These are phyloP conservation scores for Colletotrichum costaricense DNA, from an alignment of 2,329 filamentous ascomycete species.

Conservation along the genomic window DNA sequence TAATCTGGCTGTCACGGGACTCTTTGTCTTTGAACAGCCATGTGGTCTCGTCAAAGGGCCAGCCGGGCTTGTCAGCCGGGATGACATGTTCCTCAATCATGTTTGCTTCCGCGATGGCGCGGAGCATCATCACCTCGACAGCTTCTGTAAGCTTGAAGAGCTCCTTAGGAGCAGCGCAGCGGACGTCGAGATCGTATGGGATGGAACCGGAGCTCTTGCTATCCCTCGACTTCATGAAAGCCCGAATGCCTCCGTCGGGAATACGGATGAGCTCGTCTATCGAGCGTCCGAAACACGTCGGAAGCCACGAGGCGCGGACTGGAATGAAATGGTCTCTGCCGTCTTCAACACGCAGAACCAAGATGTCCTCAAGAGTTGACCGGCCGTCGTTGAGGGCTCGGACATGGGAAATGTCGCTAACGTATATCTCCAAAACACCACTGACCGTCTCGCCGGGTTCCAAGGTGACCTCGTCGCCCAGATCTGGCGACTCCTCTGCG, in stretches of 20 bases:
- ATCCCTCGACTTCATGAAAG: slow-evolving; percentile 50
- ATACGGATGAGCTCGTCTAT: slow-evolving; percentile 90
- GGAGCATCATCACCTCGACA: slow-evolving; percentile 69
- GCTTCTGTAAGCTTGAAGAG: slow-evolving; percentile 90
- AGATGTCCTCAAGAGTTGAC: slow-evolving; percentile 80
- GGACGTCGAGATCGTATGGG: slow-evolving; percentile 68
- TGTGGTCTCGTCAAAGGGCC: slow-evolving; percentile 66
- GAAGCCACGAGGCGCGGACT: slow-evolving; percentile 80
- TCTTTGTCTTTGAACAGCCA: slow-evolving; percentile 44
- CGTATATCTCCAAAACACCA: slow-evolving; percentile 74
- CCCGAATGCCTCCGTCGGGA: slow-evolving; percentile 82
- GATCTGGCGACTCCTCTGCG: slow-evolving; percentile 39
- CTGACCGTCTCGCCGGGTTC: slow-evolving; percentile 86
- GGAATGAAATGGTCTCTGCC: slow-evolving; percentile 95
- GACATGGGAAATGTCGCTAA: slow-evolving; percentile 73
- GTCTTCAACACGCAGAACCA: slow-evolving; percentile 84
- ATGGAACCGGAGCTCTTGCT: slow-evolving; percentile 59
- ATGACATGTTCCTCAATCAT: slow-evolving; percentile 67
- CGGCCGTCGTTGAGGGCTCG: slow-evolving; percentile 77
- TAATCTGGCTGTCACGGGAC: slow-evolving; percentile 43
- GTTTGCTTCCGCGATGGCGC: slow-evolving; percentile 69
- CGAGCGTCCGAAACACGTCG: slow-evolving; percentile 84
- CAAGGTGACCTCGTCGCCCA: slow-evolving; percentile 70
- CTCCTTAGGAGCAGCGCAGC: slow-evolving; percentile 87
- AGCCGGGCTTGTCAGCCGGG: slow-evolving; percentile 64